These are phyloP conservation scores for Cyclospora cayetanensis DNA, from an alignment of 169 alveolate genomes.

Conservation along the genomic window DNA sequence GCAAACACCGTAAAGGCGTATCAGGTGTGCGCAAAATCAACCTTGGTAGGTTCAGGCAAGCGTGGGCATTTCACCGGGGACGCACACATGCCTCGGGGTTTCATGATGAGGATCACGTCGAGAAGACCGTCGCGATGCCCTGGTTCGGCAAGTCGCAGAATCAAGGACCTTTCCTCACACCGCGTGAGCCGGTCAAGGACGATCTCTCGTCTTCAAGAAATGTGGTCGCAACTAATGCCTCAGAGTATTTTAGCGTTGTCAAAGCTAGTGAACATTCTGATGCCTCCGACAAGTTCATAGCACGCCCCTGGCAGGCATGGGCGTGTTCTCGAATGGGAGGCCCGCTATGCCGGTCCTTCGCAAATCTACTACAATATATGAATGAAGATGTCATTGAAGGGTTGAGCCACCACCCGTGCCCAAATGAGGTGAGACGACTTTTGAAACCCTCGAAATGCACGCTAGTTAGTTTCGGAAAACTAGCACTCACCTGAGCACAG, in stretches of 20 bases:
- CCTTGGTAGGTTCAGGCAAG: neutral
- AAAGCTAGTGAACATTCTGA: neutral
- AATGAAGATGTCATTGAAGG: constrained; percentile 40
- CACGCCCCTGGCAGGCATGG: constrained; percentile 27
- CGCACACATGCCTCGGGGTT: neutral
- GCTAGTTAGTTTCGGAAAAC: too few relatives aligned
- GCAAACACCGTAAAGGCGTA: neutral
- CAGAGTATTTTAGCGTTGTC: neutral
- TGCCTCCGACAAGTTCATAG: constrained; percentile 1
- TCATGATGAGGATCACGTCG: constrained; percentile 14
- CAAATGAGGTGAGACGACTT: constrained; percentile 49
- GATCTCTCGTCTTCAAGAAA: neutral
- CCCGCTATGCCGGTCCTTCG: constrained; percentile 31
- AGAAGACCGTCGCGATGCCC: constrained; percentile 28
- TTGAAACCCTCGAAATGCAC: too few relatives aligned
- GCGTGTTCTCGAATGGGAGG: constrained; percentile 6
- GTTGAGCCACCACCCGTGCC: constrained; percentile 44
- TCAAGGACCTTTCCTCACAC: neutral
- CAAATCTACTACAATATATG: constrained; percentile 6
- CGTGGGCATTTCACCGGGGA: constrained; percentile 35
- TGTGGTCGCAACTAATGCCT: too few relatives aligned
- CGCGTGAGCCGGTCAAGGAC: neutral
- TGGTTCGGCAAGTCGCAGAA: constrained; percentile 49
- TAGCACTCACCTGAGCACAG: too few relatives aligned
- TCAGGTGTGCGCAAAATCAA: neutral